phyloP scores from a whole-genome alignment of 352 stramenopile genomes.

The Aphanomyces astaci region DNA sequence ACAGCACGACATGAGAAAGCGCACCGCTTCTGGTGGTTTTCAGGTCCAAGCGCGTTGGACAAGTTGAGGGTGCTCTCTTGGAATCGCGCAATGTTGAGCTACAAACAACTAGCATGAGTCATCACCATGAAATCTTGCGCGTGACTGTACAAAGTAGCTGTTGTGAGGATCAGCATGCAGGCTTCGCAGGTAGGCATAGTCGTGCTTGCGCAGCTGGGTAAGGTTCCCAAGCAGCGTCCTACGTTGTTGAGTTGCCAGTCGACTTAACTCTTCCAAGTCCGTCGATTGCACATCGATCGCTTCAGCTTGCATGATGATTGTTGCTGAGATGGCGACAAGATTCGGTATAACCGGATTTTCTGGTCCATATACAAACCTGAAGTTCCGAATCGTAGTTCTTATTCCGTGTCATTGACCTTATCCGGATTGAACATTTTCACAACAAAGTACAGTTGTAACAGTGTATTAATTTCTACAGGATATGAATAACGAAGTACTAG shows the following conservation, averaged over 20 bases:
- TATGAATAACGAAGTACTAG: no score
- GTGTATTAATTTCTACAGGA: no score
- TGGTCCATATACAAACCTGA: no score
- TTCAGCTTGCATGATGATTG: not conserved
- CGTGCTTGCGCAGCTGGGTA: constrained; percentile 54
- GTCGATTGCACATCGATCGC: not conserved
- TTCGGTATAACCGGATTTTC: not conserved
- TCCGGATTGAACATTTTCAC: no score
- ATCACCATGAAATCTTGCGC: not conserved
- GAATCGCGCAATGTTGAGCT: constrained; percentile 69
- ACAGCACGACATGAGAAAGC: no score
- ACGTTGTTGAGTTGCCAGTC: constrained; percentile 55
- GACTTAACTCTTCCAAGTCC: constrained; percentile 35
- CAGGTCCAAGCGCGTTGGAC: not conserved
- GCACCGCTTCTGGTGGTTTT: constrained; percentile 38
- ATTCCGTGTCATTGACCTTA: no score
- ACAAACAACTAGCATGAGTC: constrained; percentile 43
- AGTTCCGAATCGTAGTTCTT: no score
- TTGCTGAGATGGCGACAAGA: not conserved
- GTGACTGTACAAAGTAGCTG: constrained; percentile 16
- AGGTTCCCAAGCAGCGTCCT: constrained; percentile 68
- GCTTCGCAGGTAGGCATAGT: constrained; percentile 74
- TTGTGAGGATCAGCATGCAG: constrained; percentile 50
- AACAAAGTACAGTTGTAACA: no score
- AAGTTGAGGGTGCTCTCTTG: constrained; percentile 48